Evolutionary conservation across 2,329 filamentous ascomycete genomes (phyloP).

Genomic region (Trichoderma afroharzianum): DNA sequence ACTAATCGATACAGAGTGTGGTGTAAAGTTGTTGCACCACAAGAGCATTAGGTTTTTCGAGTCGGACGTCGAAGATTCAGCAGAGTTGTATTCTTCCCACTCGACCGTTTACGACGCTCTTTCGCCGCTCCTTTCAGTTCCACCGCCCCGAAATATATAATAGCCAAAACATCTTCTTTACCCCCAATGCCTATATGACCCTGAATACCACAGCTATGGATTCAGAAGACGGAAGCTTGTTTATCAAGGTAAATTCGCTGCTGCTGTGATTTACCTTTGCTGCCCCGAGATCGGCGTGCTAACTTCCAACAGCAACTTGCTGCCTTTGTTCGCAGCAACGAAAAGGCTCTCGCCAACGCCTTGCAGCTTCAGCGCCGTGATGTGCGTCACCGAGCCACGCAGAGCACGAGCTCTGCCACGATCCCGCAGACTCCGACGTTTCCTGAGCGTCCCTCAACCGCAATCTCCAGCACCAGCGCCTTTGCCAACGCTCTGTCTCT

Average conservation of each 20-base stretch:
- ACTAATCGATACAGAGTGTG: constrained; percentile 4
- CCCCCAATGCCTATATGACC: constrained; percentile 13
- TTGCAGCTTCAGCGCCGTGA: constrained; percentile 75
- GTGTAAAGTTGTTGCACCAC: neutral
- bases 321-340: constrained; percentile 92
- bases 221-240: constrained; percentile 85
- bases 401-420: constrained; percentile 58
- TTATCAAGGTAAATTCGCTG: constrained; percentile 67
- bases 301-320: constrained; percentile 73
- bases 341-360: constrained; percentile 94
- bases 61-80: neutral
- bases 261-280: neutral
- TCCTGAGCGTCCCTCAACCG: constrained; percentile 60
- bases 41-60: neutral
- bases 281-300: constrained; percentile 22
- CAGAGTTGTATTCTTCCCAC: neutral
- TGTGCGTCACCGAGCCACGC: constrained; percentile 65
- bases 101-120: neutral
- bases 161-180: neutral
- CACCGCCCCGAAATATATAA: neutral
- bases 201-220: constrained; percentile 53
- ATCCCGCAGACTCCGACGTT: constrained; percentile 55
- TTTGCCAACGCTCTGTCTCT: constrained; percentile 84
- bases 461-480: constrained; percentile 66
- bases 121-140: constrained; percentile 12